Conservation (phyloP, 192 early-diverging fungal genomes). For the Allomyces macrogynus region DNA sequence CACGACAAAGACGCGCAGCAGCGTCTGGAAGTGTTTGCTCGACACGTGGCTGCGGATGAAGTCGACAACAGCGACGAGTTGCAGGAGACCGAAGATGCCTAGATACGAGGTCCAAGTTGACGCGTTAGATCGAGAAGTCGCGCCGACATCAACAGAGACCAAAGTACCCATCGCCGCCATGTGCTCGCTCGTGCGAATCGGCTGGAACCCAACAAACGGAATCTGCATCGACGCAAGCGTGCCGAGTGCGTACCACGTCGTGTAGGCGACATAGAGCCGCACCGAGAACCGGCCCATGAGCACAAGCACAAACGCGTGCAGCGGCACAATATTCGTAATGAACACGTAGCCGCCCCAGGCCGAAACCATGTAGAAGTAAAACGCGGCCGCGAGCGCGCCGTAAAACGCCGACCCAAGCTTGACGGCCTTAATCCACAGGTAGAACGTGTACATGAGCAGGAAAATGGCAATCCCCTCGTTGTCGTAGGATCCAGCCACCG, state of each 20-base stretch:
- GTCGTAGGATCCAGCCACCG: constrained; percentile 99
- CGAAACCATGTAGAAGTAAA: constrained; percentile 99
- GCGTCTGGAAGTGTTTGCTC: constrained; percentile 59
- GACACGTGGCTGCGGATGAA: constrained; percentile 59
- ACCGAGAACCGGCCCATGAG: constrained; percentile 90
- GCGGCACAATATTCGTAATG: constrained; percentile 94
- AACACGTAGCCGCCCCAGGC: constrained; percentile 99
- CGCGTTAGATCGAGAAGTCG: constrained; percentile 4
- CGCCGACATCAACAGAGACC: constrained; percentile 4
- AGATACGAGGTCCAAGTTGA: neutral
- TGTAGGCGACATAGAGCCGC: constrained; percentile 89
- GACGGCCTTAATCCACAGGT: constrained; percentile 90
- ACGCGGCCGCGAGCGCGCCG: constrained; percentile 63
- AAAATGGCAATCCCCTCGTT: constrained; percentile 99
- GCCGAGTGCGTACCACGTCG: constrained; percentile 92
- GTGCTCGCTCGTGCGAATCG: constrained; percentile 89
- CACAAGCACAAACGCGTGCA: constrained; percentile 84
- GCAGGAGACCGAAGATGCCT: constrained; percentile 88
- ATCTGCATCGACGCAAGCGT: constrained; percentile 96
- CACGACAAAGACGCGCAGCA: constrained; percentile 49
- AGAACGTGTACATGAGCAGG: constrained; percentile 92
- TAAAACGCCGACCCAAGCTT: constrained; percentile 86
- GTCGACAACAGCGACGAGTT: constrained; percentile 83
- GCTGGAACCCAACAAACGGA: constrained; percentile 99
- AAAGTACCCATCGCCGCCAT: constrained; percentile 86